Base-by-base conservation (phyloP, 192 early-diverging fungal species). In the Paraglomus occultum region DNA sequence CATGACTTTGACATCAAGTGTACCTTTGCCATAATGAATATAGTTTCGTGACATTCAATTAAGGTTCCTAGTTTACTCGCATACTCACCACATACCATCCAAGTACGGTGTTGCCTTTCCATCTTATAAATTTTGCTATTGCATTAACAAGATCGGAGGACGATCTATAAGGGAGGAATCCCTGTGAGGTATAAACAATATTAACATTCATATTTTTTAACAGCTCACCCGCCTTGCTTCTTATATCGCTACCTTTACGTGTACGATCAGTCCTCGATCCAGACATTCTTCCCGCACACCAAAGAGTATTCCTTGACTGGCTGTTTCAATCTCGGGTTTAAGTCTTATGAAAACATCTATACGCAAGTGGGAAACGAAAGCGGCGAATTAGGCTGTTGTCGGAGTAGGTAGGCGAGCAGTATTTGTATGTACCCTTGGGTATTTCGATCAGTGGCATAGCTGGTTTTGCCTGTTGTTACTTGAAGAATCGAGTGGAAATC, bases 31-130 rank as follows among this genome's bases (percentile, higher is more conserved):
- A 31, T 31, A 31, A 31, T 31, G 31, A 31, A 31, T 31, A 31
- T 31, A 31, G 31, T 31, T 31, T 31, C 31, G 31, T 3, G 31
- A 31, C 31, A 31, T 31, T 31, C 31, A 31, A 31, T 31, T 31
- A 31, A 31, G 31, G 31, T 31, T 31, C 31, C 31, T 31, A 31
- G 31, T 31, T 31, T 31, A 31, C 31, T 31, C 31, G 31, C 31
- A 31, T 46, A 58, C 67, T 58, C 46, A 73, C 61, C 8, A 64
- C 71, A 46, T 59, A 73, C 71, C 71, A 73, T 9, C 71, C 71
- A 45, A 73, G 42, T 10, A 73, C 71, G 17, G 71, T 73, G 39
- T 73, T 62, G 44, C 64, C 71, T 14, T 58, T 64, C 63, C 64
- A 67, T n/a, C 67, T 73, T 46, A 73, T 64, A 10, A 54, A 58